Percentiles rank a stretch among this genome's conserved stretches.
Evolutionary conservation across 2,329 filamentous ascomycete species (phyloP).

Genomic region (Macroventuria anomochaeta): DNA sequence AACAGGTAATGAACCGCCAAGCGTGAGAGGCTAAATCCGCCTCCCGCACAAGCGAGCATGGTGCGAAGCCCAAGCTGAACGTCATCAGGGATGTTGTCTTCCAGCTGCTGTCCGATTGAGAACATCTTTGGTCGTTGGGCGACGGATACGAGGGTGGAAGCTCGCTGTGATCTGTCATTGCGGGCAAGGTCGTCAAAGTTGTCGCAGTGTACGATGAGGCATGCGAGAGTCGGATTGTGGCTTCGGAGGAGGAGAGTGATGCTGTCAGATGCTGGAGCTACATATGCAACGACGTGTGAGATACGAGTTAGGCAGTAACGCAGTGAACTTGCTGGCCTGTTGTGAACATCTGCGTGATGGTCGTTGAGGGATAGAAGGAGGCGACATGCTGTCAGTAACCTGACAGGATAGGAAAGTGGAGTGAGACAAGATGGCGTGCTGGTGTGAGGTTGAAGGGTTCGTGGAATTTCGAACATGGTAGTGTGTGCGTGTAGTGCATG

Average conservation of each 20-base stretch:
- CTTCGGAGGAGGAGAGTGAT: not conserved
- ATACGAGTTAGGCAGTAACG: too few species aligned
- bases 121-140: too few species aligned
- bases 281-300: not conserved
- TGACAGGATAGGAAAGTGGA: not conserved
- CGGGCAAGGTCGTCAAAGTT: too few species aligned
- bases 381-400: too few species aligned
- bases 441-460: not conserved
- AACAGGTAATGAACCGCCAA: constrained; percentile 43
- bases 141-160: too few species aligned
- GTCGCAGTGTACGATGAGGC: not conserved
- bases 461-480: not conserved
- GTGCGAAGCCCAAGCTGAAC: constrained; percentile 35
- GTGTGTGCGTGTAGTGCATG: not conserved
- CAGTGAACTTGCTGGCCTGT: too few species aligned
- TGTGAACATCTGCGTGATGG: too few species aligned
- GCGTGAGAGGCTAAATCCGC: constrained; percentile 36
- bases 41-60: constrained; percentile 29
- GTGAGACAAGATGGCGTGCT: not conserved
- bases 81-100: constrained; percentile 3
- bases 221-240: not conserved
- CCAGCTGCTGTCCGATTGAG: too few species aligned
- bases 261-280: too few species aligned
- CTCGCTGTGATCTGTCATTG: too few species aligned
- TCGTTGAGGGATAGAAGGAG: too few species aligned